Base-by-base conservation (phyloP, 2,329 filamentous ascomycete genomes). In the Fusarium sp. region DNA sequence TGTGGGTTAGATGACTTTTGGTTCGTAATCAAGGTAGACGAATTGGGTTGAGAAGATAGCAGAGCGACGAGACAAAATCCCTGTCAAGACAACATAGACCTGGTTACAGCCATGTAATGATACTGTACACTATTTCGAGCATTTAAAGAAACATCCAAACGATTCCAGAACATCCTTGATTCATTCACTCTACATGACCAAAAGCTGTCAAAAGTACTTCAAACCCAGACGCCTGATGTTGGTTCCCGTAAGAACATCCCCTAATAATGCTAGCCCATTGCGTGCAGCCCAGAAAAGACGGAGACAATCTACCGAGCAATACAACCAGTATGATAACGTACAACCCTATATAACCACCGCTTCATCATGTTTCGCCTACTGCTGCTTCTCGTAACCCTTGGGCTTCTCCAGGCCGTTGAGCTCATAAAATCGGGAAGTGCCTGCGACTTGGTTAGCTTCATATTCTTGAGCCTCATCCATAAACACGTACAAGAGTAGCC, bases 401-500 rank as follows among this genome's bases (percentile, higher is more conserved):
- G 96, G 96, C 83, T 96, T 97, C 64, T 90, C 81, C 78, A 95
- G 81, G 56, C 89, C 87, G 79, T 94, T 96, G 74, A 94, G 79
- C 43, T 97, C 92, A 77, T 91, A 98, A 83, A 87, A 99, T 73
- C 91, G 88, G 33, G 91, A 88, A 51, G 95, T 97, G 72, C 79
- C 79, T 81, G 47, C 6, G 13, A 18, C 8, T 18, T 11, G 8
- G 49, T 74, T 45, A 74, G 64, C 18, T 11, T 40, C 5, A 39
- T 17, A 11, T 48, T 43, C 14, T 40, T 17, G 17, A 5, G 8
- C 3, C 11, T 14, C 5, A 6, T 4, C 25, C 8, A 11, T 14
- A 9, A 29, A 41, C 17, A 23, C 92, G 84, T 88, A 96, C 94
- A 98, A 78, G 93, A 97, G 79, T 97, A 98, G 51, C 92, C 92